A percentile compares a stretch with the other conserved stretches of the same genome.
Evolutionary conservation across 805 yeast genomes (phyloP).

Genomic region (Cyberlindnera euphorbiae): DNA sequence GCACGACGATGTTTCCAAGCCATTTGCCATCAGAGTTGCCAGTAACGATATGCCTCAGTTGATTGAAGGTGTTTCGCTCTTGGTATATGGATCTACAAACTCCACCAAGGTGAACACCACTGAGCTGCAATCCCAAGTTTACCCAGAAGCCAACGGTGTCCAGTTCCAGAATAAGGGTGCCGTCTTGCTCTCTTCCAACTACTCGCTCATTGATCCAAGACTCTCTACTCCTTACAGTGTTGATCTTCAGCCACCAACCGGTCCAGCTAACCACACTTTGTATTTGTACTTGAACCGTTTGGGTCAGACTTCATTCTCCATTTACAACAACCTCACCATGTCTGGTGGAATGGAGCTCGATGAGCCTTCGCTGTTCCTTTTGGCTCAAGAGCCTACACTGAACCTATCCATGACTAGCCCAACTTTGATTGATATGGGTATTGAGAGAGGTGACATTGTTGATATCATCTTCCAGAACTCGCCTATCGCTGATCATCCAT

Average conservation of each 20-base stretch:
- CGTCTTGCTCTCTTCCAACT: constrained; percentile 6
- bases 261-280: constrained; percentile 27
- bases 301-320: constrained; percentile 27
- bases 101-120: constrained; percentile 3
- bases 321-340: constrained; percentile 23
- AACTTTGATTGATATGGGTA: constrained; percentile 11
- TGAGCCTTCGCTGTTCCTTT: constrained; percentile 25
- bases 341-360: constrained; percentile 25
- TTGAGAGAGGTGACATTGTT: constrained; percentile 28
- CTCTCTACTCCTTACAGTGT: constrained; percentile 22
- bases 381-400: constrained; percentile 16
- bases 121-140: not conserved
- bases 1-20: constrained; percentile 15
- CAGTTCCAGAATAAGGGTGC: constrained; percentile 24
- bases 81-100: constrained; percentile 22
- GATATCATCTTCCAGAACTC: constrained; percentile 31
- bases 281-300: constrained; percentile 29
- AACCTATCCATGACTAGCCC: constrained; percentile 8
- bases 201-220: constrained; percentile 16
- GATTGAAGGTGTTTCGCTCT: constrained; percentile 27
- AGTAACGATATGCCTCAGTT: constrained; percentile 26
- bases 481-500: constrained; percentile 30
- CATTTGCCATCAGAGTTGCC: constrained; percentile 22
- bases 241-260: constrained; percentile 6
- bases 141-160: constrained; percentile 16